Evolutionary conservation across 2,329 filamentous ascomycete species (phyloP), one percentile per base, ranked within the genome.

Genomic region (Fusarium proliferatum): DNA sequence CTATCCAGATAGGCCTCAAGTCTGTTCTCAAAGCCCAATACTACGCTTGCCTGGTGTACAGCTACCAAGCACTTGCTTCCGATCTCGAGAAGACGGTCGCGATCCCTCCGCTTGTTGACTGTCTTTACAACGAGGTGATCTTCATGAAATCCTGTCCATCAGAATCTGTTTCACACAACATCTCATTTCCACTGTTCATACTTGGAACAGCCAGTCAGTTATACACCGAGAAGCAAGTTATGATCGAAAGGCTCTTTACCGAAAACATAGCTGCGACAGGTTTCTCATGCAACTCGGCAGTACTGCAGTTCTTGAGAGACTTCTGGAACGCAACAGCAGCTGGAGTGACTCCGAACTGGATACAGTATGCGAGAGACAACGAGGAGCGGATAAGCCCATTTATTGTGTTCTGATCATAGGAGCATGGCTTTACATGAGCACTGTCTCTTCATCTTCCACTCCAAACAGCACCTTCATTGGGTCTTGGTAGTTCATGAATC

Each of bases 401-500:
- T 13, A 63, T 63, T 19, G 30, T 64, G 4, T 51, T 60, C 11
- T 61, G 8, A 43, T n/a, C 13, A 36, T 17, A 4, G 7, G n/a
- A 21, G 3, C 11, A 23, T 9, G 2, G 0, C 8, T 9, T 38
- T 15, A 71, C 68, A 71, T 66, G 13, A 53, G 28, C 21, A 72
- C 67, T 9, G 64, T 68, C 23, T 72, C 69, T 6, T 71, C 68
- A 8, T 72, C 69, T 5, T 71, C 63, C 0, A 72, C 68, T 17
- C 63, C 63, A 28, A 72, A 72, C 26, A 72, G 8, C 2, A 71
- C 68, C 16, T 58, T 45, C 69, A 72, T 72, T 0, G 67, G 69
- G 30, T 72, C 69, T n/a, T 72, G 68, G 21, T 72, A 72, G 38
- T 67, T 71, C 41, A 71, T 68, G 13, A 72, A 67, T 1, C 69